These are phyloP conservation scores for Kewa caespitosa DNA, from an alignment of 179 eudicot species.

Conservation along the genomic window DNA sequence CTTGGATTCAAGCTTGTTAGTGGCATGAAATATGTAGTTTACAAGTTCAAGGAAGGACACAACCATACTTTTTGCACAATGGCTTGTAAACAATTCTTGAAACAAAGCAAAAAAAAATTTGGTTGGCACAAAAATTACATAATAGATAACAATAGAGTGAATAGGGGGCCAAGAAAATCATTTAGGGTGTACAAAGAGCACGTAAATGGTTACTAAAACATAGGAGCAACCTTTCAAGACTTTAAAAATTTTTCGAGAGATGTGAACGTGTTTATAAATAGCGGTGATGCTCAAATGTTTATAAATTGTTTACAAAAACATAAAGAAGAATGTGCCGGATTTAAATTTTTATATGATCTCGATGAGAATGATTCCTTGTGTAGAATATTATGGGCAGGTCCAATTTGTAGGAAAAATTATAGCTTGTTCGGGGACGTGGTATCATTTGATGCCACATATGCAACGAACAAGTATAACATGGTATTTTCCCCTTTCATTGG, in stretches of 20 bases:
- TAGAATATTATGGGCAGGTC: constrained; percentile 13
- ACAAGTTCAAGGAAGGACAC: too few relatives aligned
- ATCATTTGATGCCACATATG: constrained; percentile 11
- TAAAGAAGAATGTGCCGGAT: neutral
- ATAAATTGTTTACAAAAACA: neutral
- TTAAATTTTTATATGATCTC: neutral
- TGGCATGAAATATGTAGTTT: too few relatives aligned
- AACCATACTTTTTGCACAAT: too few relatives aligned
- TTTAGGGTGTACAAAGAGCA: neutral
- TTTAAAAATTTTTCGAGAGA: neutral
- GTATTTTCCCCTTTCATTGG: constrained; percentile 16
- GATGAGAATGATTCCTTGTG: constrained; percentile 2
- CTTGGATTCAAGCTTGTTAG: too few relatives aligned
- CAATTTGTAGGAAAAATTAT: constrained; percentile 3
- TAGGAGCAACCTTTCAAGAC: neutral
- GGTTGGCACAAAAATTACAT: too few relatives aligned
- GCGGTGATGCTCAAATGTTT: neutral
- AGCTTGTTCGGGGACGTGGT: constrained; percentile 8
- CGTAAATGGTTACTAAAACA: neutral
- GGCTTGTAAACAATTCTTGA: too few relatives aligned
- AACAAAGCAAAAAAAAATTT: too few relatives aligned
- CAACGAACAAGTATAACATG: constrained; percentile 12
- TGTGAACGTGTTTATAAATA: neutral
- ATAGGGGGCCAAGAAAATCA: too few relatives aligned
- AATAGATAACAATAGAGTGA: too few relatives aligned